A percentile compares a stretch with the other conserved stretches of the same genome.
These are phyloP conservation scores for Mortierella alpina DNA, from an alignment of 192 early-diverging fungal species.

Conservation along the genomic window DNA sequence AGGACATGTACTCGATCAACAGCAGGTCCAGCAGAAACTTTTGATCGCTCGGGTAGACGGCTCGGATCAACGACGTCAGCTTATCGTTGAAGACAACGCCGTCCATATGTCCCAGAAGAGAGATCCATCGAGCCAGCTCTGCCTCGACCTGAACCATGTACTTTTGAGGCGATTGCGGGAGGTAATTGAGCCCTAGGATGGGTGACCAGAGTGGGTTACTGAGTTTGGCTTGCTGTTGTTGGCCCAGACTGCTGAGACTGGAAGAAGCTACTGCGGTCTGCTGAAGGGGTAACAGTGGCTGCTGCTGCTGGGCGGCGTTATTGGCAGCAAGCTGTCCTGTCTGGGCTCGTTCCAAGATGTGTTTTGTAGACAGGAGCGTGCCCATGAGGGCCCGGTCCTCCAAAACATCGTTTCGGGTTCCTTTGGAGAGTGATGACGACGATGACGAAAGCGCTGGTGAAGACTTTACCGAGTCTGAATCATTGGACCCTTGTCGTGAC, in stretches of 20 bases:
- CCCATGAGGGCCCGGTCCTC: not conserved
- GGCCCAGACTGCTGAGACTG: not conserved
- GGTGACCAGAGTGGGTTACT: constrained; percentile 51
- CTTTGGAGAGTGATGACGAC: no score
- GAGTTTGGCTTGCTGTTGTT: constrained; percentile 15
- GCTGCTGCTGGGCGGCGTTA: not conserved
- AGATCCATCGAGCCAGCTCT: constrained; percentile 39
- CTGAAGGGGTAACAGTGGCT: not conserved
- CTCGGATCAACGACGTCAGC: constrained; percentile 26
- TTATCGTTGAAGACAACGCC: constrained; percentile 34
- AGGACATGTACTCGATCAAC: constrained; percentile 41
- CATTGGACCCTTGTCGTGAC: no score
- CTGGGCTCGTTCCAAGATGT: constrained; percentile 24
- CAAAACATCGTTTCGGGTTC: not conserved
- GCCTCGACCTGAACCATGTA: constrained; percentile 16
- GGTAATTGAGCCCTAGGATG: constrained; percentile 21
- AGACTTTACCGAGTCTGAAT: no score
- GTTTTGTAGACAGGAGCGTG: constrained; percentile 7
- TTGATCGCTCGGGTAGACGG: constrained; percentile 48
- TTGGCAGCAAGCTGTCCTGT: constrained; percentile 1
- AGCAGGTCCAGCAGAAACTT: constrained; percentile 48
- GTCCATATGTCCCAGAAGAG: constrained; percentile 25
- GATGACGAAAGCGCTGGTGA: no score
- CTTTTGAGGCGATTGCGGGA: constrained; percentile 25
- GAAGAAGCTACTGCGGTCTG: not conserved